Conservation (phyloP, 495 filamentous ascomycete genomes). For the Melanomma pulvis-pyrius region DNA sequence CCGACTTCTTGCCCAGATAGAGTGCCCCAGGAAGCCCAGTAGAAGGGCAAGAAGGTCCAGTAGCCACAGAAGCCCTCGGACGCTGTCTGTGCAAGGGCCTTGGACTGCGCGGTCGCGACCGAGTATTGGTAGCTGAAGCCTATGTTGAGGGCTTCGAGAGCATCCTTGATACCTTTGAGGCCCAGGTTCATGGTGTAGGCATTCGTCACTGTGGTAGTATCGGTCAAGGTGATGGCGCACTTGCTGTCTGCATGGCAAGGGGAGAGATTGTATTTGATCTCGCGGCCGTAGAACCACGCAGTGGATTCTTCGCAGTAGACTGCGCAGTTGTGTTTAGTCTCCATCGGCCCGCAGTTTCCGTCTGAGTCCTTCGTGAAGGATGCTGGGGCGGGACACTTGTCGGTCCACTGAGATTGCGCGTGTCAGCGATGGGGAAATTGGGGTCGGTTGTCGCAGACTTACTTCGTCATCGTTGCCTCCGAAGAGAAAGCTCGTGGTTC, state of each 20-base stretch:
- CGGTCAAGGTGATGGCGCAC: background rate
- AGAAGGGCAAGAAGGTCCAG: constrained; percentile 1
- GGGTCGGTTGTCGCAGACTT: background rate
- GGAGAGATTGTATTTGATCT: background rate
- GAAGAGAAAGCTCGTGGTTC: background rate
- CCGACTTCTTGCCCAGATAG: background rate
- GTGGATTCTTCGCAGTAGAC: constrained; percentile 1
- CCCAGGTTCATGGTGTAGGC: background rate
- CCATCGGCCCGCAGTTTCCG: background rate
- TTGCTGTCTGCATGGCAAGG: background rate
- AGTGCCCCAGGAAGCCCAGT: background rate
- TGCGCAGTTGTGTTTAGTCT: background rate
- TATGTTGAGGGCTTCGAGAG: background rate
- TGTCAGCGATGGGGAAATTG: background rate
- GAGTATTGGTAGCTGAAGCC: background rate
- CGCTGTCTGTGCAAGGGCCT: background rate
- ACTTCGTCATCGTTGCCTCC: background rate
- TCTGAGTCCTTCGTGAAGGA: background rate
- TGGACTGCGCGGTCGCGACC: background rate
- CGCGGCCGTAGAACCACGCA: background rate
- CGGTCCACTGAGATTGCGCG: background rate
- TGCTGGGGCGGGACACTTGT: background rate
- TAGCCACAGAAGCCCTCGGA: constrained; percentile 1
- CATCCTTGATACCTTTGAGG: background rate
- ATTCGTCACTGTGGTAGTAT: constrained; percentile 1